phyloP scores from a whole-genome alignment of 2,329 filamentous ascomycete genomes.

The Fusarium protoensiforme region DNA sequence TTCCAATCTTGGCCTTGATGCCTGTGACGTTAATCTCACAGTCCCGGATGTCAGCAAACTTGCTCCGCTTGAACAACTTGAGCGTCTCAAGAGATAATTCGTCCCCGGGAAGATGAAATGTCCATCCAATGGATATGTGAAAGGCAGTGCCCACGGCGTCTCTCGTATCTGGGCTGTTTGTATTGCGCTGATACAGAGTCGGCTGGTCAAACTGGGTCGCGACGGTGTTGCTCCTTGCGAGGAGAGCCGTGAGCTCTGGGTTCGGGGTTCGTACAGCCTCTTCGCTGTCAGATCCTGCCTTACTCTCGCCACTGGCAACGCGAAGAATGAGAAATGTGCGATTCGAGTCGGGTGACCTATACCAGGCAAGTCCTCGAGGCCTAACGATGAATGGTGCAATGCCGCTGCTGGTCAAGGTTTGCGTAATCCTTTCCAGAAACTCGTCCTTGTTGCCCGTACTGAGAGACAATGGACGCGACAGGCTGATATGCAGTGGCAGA shows the following conservation, averaged over 20 bases:
- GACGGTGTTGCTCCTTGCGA: constrained; percentile 76
- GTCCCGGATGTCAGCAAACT: constrained; percentile 46
- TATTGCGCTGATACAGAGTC: constrained; percentile 69
- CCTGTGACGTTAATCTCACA: constrained; percentile 67
- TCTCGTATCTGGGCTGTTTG: neutral
- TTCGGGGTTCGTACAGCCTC: constrained; percentile 50
- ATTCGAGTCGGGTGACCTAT: constrained; percentile 66
- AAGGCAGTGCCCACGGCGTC: constrained; percentile 63
- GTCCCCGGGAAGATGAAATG: constrained; percentile 64
- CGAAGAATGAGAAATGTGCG: constrained; percentile 88
- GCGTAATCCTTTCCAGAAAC: constrained; percentile 70
- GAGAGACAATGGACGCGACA: constrained; percentile 85
- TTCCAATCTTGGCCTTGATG: constrained; percentile 82
- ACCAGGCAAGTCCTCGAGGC: constrained; percentile 58
- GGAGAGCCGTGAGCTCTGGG: constrained; percentile 69
- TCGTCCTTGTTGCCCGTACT: constrained; percentile 75
- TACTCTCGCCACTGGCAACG: constrained; percentile 52
- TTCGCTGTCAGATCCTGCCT: constrained; percentile 2
- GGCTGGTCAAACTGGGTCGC: constrained; percentile 79
- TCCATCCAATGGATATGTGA: constrained; percentile 93
- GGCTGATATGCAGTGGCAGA: constrained; percentile 87
- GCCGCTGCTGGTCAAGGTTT: constrained; percentile 49
- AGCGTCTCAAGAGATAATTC: constrained; percentile 48
- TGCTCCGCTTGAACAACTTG: constrained; percentile 35
- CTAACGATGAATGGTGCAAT: constrained; percentile 52